phyloP scores from a whole-genome alignment of 495 filamentous ascomycete species.

The Cetradonia linearis region DNA sequence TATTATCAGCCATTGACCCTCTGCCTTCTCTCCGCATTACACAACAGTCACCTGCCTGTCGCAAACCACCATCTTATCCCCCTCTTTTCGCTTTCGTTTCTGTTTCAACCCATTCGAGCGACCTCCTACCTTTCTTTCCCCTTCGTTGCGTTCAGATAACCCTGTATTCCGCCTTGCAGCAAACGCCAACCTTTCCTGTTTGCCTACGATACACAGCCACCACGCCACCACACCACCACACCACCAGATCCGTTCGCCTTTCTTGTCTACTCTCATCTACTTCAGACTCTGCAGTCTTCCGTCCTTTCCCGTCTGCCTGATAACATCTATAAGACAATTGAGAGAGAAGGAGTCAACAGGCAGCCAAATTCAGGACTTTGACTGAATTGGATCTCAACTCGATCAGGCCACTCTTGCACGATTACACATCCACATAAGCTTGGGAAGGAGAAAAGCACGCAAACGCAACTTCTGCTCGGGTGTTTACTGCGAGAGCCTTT shows the following conservation, averaged over 20 bases:
- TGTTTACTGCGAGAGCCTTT: not conserved
- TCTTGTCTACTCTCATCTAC: not conserved
- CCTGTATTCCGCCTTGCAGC: not conserved
- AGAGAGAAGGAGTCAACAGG: constrained; percentile 7
- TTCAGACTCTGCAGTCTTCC: constrained; percentile 15
- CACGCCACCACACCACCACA: no score
- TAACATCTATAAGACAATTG: not conserved
- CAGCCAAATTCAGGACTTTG: not conserved
- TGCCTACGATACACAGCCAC: not conserved
- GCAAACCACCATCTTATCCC: constrained; percentile 8
- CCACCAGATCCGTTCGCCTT: not conserved
- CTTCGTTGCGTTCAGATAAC: not conserved
- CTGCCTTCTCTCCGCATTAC: not conserved
- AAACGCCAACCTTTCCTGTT: not conserved
- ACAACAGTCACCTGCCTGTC: constrained; percentile 7
- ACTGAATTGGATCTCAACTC: not conserved
- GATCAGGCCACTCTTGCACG: not conserved
- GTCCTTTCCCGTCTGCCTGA: constrained; percentile 2
- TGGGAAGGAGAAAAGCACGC: not conserved
- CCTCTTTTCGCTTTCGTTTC: not conserved
- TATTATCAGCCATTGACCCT: not conserved
- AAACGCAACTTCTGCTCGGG: not conserved
- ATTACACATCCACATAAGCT: not conserved
- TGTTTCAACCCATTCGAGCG: not conserved
- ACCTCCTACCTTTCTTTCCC: not conserved